A percentile compares a stretch with the other conserved stretches of the same genome.
Evolutionary conservation across 805 yeast species (phyloP).

Genomic region (Starmerella riodocensis): DNA sequence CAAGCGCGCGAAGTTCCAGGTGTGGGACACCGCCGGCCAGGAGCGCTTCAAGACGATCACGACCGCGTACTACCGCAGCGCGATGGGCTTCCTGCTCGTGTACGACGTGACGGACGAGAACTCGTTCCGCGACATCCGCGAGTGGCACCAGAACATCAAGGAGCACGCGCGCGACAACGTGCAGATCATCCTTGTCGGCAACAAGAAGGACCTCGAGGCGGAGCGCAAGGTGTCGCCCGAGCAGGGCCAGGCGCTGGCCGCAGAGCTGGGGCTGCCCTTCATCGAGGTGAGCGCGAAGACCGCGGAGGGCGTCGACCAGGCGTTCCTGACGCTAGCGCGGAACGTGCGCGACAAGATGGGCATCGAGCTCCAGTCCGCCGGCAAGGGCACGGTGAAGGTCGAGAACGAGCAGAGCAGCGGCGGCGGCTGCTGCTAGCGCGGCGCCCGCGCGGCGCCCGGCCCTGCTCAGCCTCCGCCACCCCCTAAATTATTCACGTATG

Average conservation of each 20-base stretch:
- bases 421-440: constrained; percentile 23
- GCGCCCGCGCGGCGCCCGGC: no score
- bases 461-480: no score
- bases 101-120: constrained; percentile 96
- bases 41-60: constrained; percentile 96
- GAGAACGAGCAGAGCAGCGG: constrained; percentile 18
- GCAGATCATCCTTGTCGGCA: constrained; percentile 85
- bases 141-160: constrained; percentile 91
- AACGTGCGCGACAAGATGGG: constrained; percentile 69
- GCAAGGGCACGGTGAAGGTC: constrained; percentile 25
- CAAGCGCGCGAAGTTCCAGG: constrained; percentile 82
- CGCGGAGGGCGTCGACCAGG: constrained; percentile 79
- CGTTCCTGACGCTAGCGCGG: constrained; percentile 79
- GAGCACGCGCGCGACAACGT: constrained; percentile 96
- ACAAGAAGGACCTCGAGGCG: constrained; percentile 83
- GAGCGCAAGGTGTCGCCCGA: constrained; percentile 77
- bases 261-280: constrained; percentile 77
- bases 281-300: constrained; percentile 95
- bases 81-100: constrained; percentile 93
- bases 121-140: constrained; percentile 81
- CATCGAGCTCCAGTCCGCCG: constrained; percentile 28
- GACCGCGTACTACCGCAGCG: constrained; percentile 95
- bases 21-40: constrained; percentile 99
- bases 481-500: no score
- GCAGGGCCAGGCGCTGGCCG: constrained; percentile 82